Base-by-base conservation (phyloP, 2,329 filamentous ascomycete genomes). In the Dothideomycetidae sp. region DNA sequence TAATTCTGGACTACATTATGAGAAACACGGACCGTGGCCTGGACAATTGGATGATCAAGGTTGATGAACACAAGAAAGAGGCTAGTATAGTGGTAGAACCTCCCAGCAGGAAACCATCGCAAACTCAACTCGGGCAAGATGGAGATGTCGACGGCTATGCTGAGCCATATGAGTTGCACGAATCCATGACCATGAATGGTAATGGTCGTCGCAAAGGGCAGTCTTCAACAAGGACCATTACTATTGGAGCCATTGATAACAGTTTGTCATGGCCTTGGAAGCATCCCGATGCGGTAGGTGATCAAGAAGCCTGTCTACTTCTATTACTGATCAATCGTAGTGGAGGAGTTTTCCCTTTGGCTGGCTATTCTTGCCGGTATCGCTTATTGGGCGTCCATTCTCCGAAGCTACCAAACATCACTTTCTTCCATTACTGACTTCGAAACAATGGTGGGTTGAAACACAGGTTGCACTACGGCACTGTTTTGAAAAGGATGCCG, bases 31-130 rank as follows among this genome's bases (percentile, higher is more conserved):
- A 98, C 56, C 74, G 90, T 60, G 90, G 90, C 2, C 66, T 94
- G 40, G 90, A 98, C 56, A 98, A 98, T 51, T 98, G 90, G 90
- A 98, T 98, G 90, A 85, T 98, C 54, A 90, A 84, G 57, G 82
- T 98, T 19, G 86, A 98, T 57, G 83, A 77, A 69, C 73, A 84
- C 48, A 76, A 72, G 2, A 75, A 90, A 51, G 73, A 80, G 50
- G 88, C 90, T 10, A 83, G 81, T 5, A 83, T 98, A 46, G 78
- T 80, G 11, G 84, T 84, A 1, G 85, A 94, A 42, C 83, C 86
- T 9, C 92, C 66, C 53, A 82, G 67, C 63, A 68, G 75, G 26
- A 71, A 47, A 28, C 39, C n/a, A 33, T 35, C 33, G 14, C 15
- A 28, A 10, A 35, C 17, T 18, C 28, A 31, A 31, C 19, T 26